Evolutionary conservation across 2,329 filamentous ascomycete genomes (phyloP).

Genomic region (Colletotrichum ledebouriae): DNA sequence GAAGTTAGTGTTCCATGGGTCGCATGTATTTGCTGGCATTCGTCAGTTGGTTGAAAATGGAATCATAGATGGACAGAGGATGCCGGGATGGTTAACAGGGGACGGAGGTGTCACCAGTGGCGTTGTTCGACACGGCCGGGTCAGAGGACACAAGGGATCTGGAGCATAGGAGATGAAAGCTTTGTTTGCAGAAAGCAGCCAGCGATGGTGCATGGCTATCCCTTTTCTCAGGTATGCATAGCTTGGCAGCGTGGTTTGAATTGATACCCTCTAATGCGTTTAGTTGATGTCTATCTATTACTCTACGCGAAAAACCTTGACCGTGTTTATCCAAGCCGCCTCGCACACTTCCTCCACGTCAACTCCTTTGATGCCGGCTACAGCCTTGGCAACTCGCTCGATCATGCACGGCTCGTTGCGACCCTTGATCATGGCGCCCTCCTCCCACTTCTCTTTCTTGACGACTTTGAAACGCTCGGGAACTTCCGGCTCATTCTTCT

Average conservation of each 20-base stretch:
- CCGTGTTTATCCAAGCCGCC: conserved; percentile 86
- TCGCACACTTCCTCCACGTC: conserved; percentile 86
- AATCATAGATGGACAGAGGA: conserved; percentile 79
- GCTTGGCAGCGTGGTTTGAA: background rate
- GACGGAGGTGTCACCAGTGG: conserved; percentile 85
- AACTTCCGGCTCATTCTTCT: conserved; percentile 74
- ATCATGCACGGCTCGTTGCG: conserved; percentile 94
- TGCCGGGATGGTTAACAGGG: conserved; percentile 93
- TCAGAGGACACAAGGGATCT: conserved; percentile 70
- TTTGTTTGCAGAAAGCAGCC: background rate
- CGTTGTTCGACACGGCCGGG: conserved; percentile 75
- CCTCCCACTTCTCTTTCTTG: conserved; percentile 96
- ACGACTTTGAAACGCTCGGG: conserved; percentile 83
- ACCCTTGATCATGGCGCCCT: conserved; percentile 92
- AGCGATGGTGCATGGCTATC: background rate
- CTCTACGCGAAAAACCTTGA: conserved; percentile 81
- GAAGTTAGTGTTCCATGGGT: conserved; percentile 78
- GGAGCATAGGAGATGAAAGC: conserved; percentile 48
- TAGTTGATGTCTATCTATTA: conserved; percentile 52
- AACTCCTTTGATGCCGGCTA: conserved; percentile 88
- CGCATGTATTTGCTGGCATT: conserved; percentile 85
- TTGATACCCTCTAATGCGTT: conserved; percentile 34
- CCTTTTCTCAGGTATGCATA: background rate
- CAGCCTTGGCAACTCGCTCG: conserved; percentile 85
- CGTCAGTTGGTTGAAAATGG: conserved; percentile 83